phyloP scores from a whole-genome alignment of 768 basidiomycete species.

The Serendipita sp. region DNA sequence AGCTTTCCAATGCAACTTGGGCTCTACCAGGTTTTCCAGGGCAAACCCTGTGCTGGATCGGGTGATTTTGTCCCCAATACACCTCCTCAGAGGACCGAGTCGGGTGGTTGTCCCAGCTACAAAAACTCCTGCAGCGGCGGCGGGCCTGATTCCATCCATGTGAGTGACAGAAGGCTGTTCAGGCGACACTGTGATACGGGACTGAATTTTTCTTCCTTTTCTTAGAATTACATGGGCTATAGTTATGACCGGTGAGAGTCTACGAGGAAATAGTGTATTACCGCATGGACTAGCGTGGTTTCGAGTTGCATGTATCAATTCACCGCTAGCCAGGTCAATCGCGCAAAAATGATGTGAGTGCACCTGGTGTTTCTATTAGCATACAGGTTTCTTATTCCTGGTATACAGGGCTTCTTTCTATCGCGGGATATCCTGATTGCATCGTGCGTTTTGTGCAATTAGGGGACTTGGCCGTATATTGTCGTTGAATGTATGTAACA shows the following conservation, averaged over 20 bases:
- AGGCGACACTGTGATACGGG: neutral
- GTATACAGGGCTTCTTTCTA: no score
- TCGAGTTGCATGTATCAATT: slow-evolving; percentile 12
- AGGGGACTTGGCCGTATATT: no score
- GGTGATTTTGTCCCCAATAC: slow-evolving; percentile 16
- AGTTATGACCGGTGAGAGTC: slow-evolving; percentile 9
- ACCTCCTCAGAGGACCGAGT: slow-evolving; percentile 15
- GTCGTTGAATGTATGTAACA: no score
- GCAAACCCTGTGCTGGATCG: slow-evolving; percentile 13
- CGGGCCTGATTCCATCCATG: slow-evolving; percentile 15
- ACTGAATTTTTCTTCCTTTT: neutral
- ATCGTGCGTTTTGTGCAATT: no score
- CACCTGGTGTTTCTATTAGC: neutral
- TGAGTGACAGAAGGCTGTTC: neutral
- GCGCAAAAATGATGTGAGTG: neutral
- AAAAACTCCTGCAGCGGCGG: slow-evolving; percentile 21
- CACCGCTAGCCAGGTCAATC: slow-evolving; percentile 12
- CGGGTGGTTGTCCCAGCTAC: slow-evolving; percentile 23
- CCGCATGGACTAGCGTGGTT: neutral
- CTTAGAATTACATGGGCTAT: slow-evolving; percentile 13
- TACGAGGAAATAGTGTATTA: neutral
- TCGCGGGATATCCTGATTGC: no score
- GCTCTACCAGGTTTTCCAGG: slow-evolving; percentile 29
- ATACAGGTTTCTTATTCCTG: no score
- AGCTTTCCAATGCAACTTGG: slow-evolving; percentile 13